phyloP scores from a whole-genome alignment of 2,329 filamentous ascomycete species.

The Emericellopsis atlantica region DNA sequence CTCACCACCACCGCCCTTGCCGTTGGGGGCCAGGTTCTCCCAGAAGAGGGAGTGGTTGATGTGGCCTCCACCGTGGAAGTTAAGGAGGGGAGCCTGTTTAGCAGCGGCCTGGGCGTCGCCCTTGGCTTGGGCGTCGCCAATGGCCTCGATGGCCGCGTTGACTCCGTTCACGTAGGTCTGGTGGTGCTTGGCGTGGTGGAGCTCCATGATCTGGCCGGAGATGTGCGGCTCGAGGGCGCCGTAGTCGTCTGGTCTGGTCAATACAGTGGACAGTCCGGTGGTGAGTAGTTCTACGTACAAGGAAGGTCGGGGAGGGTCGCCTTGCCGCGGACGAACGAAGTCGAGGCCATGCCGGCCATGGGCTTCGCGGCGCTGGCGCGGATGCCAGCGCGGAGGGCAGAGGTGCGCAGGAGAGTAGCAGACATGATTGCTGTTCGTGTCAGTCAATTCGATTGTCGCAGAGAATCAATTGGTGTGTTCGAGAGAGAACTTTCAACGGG shows the following conservation, averaged over 20 bases:
- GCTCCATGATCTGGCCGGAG: slow-evolving; percentile 89
- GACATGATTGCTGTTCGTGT: slow-evolving; percentile 45
- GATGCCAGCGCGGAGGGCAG: slow-evolving; percentile 56
- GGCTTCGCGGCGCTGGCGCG: slow-evolving; percentile 52
- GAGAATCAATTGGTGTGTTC: background rate
- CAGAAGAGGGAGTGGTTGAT: slow-evolving; percentile 83
- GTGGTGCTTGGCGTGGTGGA: slow-evolving; percentile 91
- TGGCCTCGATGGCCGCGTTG: slow-evolving; percentile 66
- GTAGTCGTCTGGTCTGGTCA: slow-evolving; percentile 66
- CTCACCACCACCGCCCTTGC: slow-evolving; percentile 48
- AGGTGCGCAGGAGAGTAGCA: slow-evolving; percentile 60
- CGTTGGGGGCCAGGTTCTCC: slow-evolving; percentile 63
- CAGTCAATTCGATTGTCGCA: background rate
- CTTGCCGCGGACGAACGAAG: slow-evolving; percentile 73
- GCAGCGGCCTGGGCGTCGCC: slow-evolving; percentile 42
- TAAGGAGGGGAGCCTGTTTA: slow-evolving; percentile 42
- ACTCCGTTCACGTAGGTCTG: slow-evolving; percentile 85
- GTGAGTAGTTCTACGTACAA: slow-evolving; percentile 24
- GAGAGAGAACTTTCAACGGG: background rate
- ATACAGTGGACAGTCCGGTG: background rate
- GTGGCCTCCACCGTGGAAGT: slow-evolving; percentile 77
- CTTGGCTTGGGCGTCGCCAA: slow-evolving; percentile 50
- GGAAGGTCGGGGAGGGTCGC: slow-evolving; percentile 85
- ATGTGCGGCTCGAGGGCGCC: slow-evolving; percentile 78
- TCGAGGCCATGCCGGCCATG: slow-evolving; percentile 54